Evolutionary conservation across 2,329 filamentous ascomycete species (phyloP).

Genomic region (Colletotrichum incanum): DNA sequence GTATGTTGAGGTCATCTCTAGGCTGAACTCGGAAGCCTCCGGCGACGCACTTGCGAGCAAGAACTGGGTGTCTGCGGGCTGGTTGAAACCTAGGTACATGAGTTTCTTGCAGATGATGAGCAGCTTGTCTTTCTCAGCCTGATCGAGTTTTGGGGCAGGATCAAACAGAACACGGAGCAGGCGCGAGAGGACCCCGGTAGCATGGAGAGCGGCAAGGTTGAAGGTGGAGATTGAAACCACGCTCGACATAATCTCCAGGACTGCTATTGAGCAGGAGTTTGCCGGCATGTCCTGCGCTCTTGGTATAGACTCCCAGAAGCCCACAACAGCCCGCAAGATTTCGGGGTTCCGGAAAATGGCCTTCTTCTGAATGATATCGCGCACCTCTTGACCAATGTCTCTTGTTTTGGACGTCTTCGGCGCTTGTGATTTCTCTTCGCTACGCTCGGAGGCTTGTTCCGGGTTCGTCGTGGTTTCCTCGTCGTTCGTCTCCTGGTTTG

Average conservation of each 20-base stretch:
- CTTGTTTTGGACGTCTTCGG: neutral
- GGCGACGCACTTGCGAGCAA: conserved; percentile 71
- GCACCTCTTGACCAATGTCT: conserved; percentile 57
- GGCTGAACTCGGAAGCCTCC: conserved; percentile 76
- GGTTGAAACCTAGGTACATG: conserved; percentile 82
- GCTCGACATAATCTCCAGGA: conserved; percentile 75
- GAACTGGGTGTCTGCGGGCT: conserved; percentile 86
- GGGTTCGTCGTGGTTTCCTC: conserved; percentile 47
- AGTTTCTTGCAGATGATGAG: conserved; percentile 78
- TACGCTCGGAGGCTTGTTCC: conserved; percentile 47
- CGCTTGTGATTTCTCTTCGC: neutral
- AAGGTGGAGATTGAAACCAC: conserved; percentile 74
- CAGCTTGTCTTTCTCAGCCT: conserved; percentile 72
- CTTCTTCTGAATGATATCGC: conserved; percentile 65
- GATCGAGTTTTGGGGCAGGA: conserved; percentile 64
- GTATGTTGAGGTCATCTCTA: conserved; percentile 82
- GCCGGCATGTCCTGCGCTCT: conserved; percentile 60
- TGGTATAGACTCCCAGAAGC: conserved; percentile 76
- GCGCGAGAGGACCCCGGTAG: conserved; percentile 78
- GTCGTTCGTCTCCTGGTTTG: neutral
- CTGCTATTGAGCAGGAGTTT: conserved; percentile 72
- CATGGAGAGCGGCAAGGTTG: conserved; percentile 81
- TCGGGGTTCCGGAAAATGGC: conserved; percentile 73
- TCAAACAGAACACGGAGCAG: conserved; percentile 76
- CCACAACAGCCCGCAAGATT: conserved; percentile 74